Percentiles rank a stretch among this genome's conserved stretches.
Conservation (phyloP, 2,329 filamentous ascomycete species). For the Calonectria henricotiae region DNA sequence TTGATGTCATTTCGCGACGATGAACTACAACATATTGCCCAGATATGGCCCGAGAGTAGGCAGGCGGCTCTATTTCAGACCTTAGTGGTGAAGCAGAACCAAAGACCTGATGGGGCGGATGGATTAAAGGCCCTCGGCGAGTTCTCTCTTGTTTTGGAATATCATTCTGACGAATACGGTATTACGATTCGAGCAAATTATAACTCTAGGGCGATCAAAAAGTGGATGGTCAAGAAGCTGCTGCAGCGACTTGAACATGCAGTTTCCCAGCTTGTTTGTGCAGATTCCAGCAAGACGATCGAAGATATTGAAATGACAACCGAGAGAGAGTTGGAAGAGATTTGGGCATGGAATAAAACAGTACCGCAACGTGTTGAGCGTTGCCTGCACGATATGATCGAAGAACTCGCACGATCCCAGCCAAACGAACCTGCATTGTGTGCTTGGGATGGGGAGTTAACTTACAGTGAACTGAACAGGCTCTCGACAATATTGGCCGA, state of each 20-base stretch:
- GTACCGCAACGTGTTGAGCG: not conserved
- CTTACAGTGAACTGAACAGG: not conserved
- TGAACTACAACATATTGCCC: not conserved
- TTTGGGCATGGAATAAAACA: constrained; percentile 8
- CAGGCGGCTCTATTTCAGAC: not conserved
- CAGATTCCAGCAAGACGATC: not conserved
- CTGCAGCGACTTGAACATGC: not conserved
- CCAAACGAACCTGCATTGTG: not conserved
- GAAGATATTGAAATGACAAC: not conserved
- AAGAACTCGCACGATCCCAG: not conserved
- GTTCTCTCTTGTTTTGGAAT: not conserved
- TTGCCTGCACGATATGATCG: not conserved
- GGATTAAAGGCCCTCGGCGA: not conserved
- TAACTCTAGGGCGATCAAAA: not conserved
- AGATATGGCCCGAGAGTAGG: not conserved
- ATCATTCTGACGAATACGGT: not conserved
- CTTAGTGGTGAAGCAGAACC: not conserved
- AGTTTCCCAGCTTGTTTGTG: not conserved
- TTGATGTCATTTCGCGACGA: not conserved
- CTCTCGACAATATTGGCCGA: not conserved
- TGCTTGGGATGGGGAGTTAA: constrained; percentile 6
- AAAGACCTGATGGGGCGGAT: not conserved
- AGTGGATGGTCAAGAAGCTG: not conserved
- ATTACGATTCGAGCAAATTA: not conserved
- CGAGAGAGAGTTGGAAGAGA: not conserved